Percentiles rank a stretch among this genome's conserved stretches.
These are phyloP conservation scores for Pythium brassicae DNA, from an alignment of 352 stramenopile species.

Conservation along the genomic window DNA sequence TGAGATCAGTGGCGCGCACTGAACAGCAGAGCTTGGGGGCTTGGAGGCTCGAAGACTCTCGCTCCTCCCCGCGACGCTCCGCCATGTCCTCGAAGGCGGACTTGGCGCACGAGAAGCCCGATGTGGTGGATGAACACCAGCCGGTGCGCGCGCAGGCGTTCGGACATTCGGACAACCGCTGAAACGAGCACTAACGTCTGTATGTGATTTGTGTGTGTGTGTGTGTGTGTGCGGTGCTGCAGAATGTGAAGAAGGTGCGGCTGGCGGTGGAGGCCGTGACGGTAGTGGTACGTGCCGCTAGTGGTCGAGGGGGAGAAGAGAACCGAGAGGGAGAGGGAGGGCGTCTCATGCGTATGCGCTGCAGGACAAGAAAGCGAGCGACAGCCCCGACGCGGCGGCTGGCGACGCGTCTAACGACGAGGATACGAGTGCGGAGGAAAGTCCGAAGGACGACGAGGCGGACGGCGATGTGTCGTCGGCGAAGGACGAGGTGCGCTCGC, in stretches of 20 bases:
- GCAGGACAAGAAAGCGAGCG: constrained; percentile 10
- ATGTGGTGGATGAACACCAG: constrained; percentile 55
- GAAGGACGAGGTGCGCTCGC: constrained; percentile 1
- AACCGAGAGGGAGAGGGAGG: constrained; percentile 32
- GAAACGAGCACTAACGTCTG: background rate
- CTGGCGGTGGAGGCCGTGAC: constrained; percentile 44
- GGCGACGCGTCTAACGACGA: constrained; percentile 8
- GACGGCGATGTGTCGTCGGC: background rate
- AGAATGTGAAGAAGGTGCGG: constrained; percentile 60
- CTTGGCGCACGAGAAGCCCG: constrained; percentile 71
- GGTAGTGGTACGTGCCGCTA: constrained; percentile 25
- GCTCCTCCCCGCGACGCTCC: background rate
- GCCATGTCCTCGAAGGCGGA: constrained; percentile 70
- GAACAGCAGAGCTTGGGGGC: no score
- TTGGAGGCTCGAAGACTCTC: no score
- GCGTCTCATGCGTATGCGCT: background rate
- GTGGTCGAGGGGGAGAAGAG: constrained; percentile 13
- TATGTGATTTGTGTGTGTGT: background rate
- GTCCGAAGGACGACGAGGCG: constrained; percentile 9
- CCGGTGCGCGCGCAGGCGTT: constrained; percentile 24
- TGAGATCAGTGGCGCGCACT: no score
- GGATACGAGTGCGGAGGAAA: constrained; percentile 17
- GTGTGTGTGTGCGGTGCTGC: background rate
- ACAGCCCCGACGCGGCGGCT: constrained; percentile 1
- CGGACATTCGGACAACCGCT: no score